phyloP scores from a whole-genome alignment of 768 basidiomycete genomes.

The Collybia sordida region DNA sequence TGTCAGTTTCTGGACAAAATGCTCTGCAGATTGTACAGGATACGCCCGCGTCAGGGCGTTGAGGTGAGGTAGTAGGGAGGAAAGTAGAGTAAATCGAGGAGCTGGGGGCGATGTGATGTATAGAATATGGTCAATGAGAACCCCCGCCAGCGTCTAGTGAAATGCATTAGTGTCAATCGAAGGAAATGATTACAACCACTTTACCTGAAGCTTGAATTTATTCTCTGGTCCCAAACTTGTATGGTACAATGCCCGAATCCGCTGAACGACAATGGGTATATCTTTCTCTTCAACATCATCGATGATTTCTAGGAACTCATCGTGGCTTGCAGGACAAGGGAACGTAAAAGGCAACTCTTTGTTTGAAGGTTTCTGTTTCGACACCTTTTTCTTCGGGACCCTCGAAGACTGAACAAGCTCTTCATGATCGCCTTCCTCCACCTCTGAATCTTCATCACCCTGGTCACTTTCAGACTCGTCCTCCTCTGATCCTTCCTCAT shows the following conservation, averaged over 20 bases:
- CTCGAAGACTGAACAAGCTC: slow-evolving; percentile 34
- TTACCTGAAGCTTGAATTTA: slow-evolving; percentile 87
- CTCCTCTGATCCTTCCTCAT: slow-evolving; percentile 14
- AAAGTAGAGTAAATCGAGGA: slow-evolving; percentile 60
- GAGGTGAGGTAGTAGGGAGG: slow-evolving; percentile 74
- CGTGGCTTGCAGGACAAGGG: slow-evolving; percentile 81
- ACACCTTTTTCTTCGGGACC: slow-evolving; percentile 27
- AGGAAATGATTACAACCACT: slow-evolving; percentile 11
- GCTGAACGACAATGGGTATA: slow-evolving; percentile 78
- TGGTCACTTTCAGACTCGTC: not conserved
- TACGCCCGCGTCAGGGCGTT: slow-evolving; percentile 77
- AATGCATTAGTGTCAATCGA: not conserved
- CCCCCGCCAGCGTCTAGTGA: slow-evolving; percentile 62
- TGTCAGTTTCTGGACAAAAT: slow-evolving; percentile 78
- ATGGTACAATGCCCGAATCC: slow-evolving; percentile 89
- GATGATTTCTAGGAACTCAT: slow-evolving; percentile 86
- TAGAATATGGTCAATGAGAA: slow-evolving; percentile 88
- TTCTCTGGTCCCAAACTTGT: slow-evolving; percentile 91
- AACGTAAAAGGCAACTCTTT: slow-evolving; percentile 92
- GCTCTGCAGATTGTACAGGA: slow-evolving; percentile 74
- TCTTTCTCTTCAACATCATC: slow-evolving; percentile 70
- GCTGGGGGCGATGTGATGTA: slow-evolving; percentile 65
- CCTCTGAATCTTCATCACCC: slow-evolving; percentile 28
- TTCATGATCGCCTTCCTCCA: slow-evolving; percentile 44
- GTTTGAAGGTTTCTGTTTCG: slow-evolving; percentile 27